phyloP scores from a whole-genome alignment of 164 flowering plant species.

The Aristolochia contorta region DNA sequence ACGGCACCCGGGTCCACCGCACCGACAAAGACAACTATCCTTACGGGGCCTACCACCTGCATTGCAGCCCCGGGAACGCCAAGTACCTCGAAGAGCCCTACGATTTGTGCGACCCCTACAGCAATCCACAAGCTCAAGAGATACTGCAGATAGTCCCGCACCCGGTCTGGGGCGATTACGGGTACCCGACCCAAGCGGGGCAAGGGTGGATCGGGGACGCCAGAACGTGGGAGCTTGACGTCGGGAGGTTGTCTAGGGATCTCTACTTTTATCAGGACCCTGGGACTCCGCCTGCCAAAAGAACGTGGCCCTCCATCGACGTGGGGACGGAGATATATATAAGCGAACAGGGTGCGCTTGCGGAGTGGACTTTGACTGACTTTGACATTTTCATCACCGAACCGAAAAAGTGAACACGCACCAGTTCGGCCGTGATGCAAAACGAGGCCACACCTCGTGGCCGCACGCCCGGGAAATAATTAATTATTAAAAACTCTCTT shows the following conservation, averaged over 20 bases:
- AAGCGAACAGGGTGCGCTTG: slow-evolving; percentile 27
- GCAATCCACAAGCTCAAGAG: slow-evolving; percentile 77
- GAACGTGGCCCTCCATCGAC: slow-evolving; percentile 56
- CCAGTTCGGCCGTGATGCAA: neutral
- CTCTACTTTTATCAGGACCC: slow-evolving; percentile 78
- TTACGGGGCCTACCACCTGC: slow-evolving; percentile 48
- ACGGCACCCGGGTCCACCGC: slow-evolving; percentile 37
- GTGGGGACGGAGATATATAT: slow-evolving; percentile 56
- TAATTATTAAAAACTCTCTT: no score
- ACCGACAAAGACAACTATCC: slow-evolving; percentile 40
- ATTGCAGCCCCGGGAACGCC: slow-evolving; percentile 57
- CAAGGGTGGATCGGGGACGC: slow-evolving; percentile 73
- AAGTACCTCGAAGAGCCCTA: slow-evolving; percentile 36
- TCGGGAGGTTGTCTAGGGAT: slow-evolving; percentile 43
- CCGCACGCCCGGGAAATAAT: no score
- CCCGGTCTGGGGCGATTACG: slow-evolving; percentile 65
- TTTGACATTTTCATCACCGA: slow-evolving; percentile 43
- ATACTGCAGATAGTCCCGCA: slow-evolving; percentile 59
- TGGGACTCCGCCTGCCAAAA: slow-evolving; percentile 44
- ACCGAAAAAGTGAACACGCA: neutral
- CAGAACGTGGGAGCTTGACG: slow-evolving; percentile 71
- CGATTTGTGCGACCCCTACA: slow-evolving; percentile 48
- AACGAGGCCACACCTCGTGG: no score
- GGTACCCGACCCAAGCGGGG: slow-evolving; percentile 50
- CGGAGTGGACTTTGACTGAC: slow-evolving; percentile 59